Evolutionary conservation across 2,329 filamentous ascomycete species (phyloP), one percentile per base, ranked within the genome.

Genomic region (Trichoderma simmonsii): DNA sequence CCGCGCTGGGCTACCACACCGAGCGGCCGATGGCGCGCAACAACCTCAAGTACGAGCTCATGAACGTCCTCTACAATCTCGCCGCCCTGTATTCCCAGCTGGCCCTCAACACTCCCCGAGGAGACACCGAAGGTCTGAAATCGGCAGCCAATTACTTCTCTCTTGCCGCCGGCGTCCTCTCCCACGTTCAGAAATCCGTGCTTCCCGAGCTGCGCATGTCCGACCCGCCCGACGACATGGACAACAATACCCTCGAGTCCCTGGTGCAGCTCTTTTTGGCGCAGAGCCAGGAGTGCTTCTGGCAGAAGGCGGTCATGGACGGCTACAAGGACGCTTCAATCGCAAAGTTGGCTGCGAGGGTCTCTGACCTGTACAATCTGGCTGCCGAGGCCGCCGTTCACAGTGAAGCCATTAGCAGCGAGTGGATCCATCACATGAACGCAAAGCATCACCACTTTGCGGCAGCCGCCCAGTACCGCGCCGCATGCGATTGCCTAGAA

Each of bases 361-460:
- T 98, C 4, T 97, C 93, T 3, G 96, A 99, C 78, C 88, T 97
- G 57, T 99, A 98, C 82, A 92, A 90, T 68, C 85, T 91, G 69
- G 94, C 95, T 0, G 91, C 93, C 7, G 95, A 98, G 76, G 92
- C 91, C 74, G 95, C 94, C 11, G 90, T 97, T 79, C 93, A 94
- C 81, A 97, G 94, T 74, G 91, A 97, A 77, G 91, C 93, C 18
- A 91, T 98, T 75, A 96, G 93, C 79, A 95, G 92, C 71, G 93
- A 96, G 74, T 98, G 95, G 96, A 98, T 99, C 76, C 95, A 98
- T 81, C 95, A 98, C 80, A 95, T 97, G 88, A 95, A 93, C 30
- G 96, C 95, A 6, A 99, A 98, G 80, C 95, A 98, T 78, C 93
- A 98, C 79, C 96, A 98, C 81, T 98, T 99, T 82, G 95, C 95